Evolutionary conservation across 371 early-diverging fungal species (phyloP), one percentile per base, ranked within the genome.

Genomic region (Mortierella sp.): DNA sequence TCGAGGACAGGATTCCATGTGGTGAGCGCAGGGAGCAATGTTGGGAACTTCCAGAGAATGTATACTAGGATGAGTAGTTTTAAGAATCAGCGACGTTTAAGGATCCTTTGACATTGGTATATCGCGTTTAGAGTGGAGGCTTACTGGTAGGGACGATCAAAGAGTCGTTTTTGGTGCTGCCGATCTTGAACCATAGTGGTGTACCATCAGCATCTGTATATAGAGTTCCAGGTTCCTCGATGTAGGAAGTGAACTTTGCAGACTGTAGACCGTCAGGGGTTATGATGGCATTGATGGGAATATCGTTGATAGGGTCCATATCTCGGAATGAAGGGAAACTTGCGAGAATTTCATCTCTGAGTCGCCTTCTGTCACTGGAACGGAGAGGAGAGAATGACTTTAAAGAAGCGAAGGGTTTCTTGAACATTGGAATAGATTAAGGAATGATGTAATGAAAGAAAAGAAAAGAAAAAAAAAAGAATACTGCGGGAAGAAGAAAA

Each of bases 1-100:
- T 86, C 79, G 29, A 92, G 75, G 1, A 91, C 93, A 37, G 87
- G 85, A 31, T 84, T 79, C 86, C 88, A 86, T 3, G 92, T 92
- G 60, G 88, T 88, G 6, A 93, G 60, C 8, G 83, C 84, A 10
- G 93, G 93, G 28, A 93, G 66, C 66, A 89, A 75, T 10, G 37
- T 67, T 0, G 91, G 90, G 71, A 89, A 86, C 68, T 83, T 79
- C 93, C 93, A 92, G 67, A 89, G 78, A 9, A 87, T 91, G 61
- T 93, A 92, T 0, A 93, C 91, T 78, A 84, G 71, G 26, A 19
- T 2, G 37, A 26, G 29, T 13, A 19, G 45, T 9, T 40, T 40
- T 40, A 40, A 13, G 40, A 13, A 13, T 9, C 9, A 40, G 40
- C 9, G 6, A 40, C 40, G 40, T 6, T 8, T 2, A 28, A 22